Evolutionary conservation across 2,329 filamentous ascomycete species (phyloP).

Genomic region (Cryphonectria parasitica): DNA sequence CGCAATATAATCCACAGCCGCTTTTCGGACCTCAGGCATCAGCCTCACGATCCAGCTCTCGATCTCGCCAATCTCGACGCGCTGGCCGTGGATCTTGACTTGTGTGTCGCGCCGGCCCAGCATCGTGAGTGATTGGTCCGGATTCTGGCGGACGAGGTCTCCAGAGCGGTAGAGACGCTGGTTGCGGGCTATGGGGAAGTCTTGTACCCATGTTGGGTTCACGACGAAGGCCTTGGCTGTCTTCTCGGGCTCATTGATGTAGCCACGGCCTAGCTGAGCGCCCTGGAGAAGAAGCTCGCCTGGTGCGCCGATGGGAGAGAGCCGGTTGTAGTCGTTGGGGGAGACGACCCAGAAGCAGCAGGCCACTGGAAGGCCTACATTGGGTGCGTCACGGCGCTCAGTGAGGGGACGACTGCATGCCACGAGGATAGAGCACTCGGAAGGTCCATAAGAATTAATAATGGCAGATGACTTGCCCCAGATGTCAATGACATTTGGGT

Average conservation of each 20-base stretch:
- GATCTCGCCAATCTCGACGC: slow-evolving; percentile 64
- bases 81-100: slow-evolving; percentile 69
- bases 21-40: slow-evolving; percentile 45
- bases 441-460: slow-evolving; percentile 37
- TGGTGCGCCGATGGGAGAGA: slow-evolving; percentile 52
- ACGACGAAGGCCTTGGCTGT: not conserved
- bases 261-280: slow-evolving; percentile 41
- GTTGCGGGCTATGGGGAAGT: not conserved
- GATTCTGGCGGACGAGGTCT: slow-evolving; percentile 64
- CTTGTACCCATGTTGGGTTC: not conserved
- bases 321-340: slow-evolving; percentile 47
- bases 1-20: not conserved
- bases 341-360: slow-evolving; percentile 51
- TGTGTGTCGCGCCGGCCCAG: slow-evolving; percentile 42
- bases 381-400: not conserved
- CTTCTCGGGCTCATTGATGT: not conserved
- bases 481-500: slow-evolving; percentile 10
- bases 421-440: slow-evolving; percentile 31
- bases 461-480: slow-evolving; percentile 19
- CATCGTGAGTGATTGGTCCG: slow-evolving; percentile 47
- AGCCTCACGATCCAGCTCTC: slow-evolving; percentile 36
- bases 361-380: slow-evolving; percentile 11
- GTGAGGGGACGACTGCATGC: not conserved
- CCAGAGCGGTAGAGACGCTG: slow-evolving; percentile 46
- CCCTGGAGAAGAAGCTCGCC: slow-evolving; percentile 61